Evolutionary conservation across 2,329 filamentous ascomycete species (phyloP).

Genomic region (Claviceps fusiformis): DNA sequence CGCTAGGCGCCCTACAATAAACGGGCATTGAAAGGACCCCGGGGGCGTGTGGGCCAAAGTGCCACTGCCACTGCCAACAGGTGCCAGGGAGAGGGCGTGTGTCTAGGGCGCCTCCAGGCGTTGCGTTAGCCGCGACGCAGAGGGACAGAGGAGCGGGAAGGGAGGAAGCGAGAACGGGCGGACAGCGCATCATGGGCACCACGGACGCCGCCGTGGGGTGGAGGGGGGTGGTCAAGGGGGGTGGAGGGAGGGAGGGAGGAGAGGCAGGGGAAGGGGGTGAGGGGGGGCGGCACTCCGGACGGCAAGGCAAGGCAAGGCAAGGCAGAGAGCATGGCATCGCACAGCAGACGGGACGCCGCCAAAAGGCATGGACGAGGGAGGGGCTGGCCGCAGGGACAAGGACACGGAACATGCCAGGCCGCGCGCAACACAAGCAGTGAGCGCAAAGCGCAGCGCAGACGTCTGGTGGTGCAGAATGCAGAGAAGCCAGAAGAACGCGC

Average conservation of each 20-base stretch:
- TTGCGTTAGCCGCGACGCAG: constrained; percentile 5
- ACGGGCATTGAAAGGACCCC: neutral
- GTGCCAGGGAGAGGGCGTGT: neutral
- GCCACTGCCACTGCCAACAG: too few relatives aligned
- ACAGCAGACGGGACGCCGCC: constrained; percentile 1
- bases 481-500: neutral
- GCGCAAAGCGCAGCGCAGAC: neutral
- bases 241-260: too few relatives aligned
- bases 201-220: neutral
- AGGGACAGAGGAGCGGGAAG: constrained; percentile 3
- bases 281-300: neutral
- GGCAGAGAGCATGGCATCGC: neutral
- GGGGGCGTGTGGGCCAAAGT: neutral
- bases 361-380: neutral
- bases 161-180: constrained; percentile 3
- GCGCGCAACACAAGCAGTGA: neutral
- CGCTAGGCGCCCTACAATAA: too few relatives aligned
- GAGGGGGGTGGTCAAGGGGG: too few relatives aligned
- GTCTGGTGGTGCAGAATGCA: neutral
- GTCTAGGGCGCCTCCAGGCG: neutral
- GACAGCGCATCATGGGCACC: constrained; percentile 1
- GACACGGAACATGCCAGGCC: neutral
- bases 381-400: neutral
- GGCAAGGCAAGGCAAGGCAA: neutral
- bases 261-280: too few relatives aligned